phyloP scores from a whole-genome alignment of 2,329 filamentous ascomycete species.

The Pseudogymnoascus sp. region DNA sequence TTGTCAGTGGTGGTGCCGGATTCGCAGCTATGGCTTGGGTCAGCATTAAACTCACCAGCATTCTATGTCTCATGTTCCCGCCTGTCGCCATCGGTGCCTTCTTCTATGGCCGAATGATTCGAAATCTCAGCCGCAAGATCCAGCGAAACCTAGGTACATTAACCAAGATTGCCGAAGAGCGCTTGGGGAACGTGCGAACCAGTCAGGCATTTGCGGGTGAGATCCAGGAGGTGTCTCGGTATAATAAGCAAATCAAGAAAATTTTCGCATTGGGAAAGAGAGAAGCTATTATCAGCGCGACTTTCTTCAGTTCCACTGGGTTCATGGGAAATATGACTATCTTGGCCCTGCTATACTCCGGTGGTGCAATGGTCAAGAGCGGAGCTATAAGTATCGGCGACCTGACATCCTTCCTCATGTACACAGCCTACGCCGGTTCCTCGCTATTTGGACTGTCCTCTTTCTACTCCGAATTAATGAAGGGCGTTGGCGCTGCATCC shows the following conservation, averaged over 20 bases:
- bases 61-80: slow-evolving; percentile 79
- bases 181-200: slow-evolving; percentile 92
- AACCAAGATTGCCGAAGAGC: slow-evolving; percentile 95
- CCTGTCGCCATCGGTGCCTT: slow-evolving; percentile 85
- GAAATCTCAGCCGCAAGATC: slow-evolving; percentile 83
- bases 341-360: slow-evolving; percentile 78
- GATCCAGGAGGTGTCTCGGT: slow-evolving; percentile 78
- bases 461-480: slow-evolving; percentile 98
- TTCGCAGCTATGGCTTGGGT: slow-evolving; percentile 94
- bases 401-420: slow-evolving; percentile 96
- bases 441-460: slow-evolving; percentile 89
- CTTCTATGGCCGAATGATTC: slow-evolving; percentile 80
- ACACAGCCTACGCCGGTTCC: slow-evolving; percentile 76
- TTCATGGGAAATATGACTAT: slow-evolving; percentile 97
- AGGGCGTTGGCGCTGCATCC: slow-evolving; percentile 93
- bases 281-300: slow-evolving; percentile 81
- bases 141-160: slow-evolving; percentile 88
- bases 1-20: slow-evolving; percentile 84
- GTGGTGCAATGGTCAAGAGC: slow-evolving; percentile 78
- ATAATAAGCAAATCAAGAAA: slow-evolving; percentile 83
- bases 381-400: slow-evolving; percentile 86
- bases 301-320: slow-evolving; percentile 80
- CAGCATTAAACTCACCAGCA: slow-evolving; percentile 78
- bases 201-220: slow-evolving; percentile 95
- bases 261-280: slow-evolving; percentile 83